Conservation (phyloP, 108 stramenopile genomes). For the Nitzschia sp. region DNA sequence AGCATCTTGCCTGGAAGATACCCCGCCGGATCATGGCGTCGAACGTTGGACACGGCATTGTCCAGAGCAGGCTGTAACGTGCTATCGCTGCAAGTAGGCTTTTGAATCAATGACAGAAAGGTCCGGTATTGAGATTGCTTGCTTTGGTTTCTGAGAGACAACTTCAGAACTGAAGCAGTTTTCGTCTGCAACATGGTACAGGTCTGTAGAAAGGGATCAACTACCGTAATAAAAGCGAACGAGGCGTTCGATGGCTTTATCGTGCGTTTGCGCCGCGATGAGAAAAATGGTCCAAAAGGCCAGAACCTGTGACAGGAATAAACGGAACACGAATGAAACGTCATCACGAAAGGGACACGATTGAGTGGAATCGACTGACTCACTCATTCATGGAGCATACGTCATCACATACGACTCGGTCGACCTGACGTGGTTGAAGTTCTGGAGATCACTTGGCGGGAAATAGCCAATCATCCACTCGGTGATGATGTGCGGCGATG, state of each 20-base stretch:
- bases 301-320: background rate
- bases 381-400: background rate
- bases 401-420: background rate
- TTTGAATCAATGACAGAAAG: background rate
- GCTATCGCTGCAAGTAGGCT: background rate
- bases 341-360: no score
- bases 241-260: no score
- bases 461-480: background rate
- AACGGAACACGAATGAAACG: no score
- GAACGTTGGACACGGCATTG: conserved; percentile 12
- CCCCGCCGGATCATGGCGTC: conserved; percentile 31
- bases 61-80: background rate
- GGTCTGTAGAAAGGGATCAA: no score
- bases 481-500: no score
- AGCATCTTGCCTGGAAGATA: conserved; percentile 33
- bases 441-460: background rate
- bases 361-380: no score
- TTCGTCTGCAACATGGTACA: no score
- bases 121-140: background rate
- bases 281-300: no score
- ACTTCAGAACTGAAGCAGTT: background rate
- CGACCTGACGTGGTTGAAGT: conserved; percentile 12
- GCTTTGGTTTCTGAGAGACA: background rate
- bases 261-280: no score
- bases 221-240: no score